Evolutionary conservation across 768 basidiomycete species (phyloP), one percentile per base, ranked within the genome.

Genomic region (Panus rudis): DNA sequence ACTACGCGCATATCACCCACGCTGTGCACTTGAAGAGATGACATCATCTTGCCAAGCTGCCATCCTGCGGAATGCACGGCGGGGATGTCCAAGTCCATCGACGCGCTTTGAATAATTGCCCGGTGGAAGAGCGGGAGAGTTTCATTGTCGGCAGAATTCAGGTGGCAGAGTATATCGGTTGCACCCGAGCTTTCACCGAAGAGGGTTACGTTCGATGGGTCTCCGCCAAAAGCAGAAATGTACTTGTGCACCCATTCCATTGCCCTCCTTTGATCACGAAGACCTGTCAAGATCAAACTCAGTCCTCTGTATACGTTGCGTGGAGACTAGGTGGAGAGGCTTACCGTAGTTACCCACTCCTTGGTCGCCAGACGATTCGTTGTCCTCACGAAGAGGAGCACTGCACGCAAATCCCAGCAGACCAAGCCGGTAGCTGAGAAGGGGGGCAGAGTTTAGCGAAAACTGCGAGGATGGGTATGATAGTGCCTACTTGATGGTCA

Each of bases 261-360:
- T 2, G 71, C 73, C 19, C 63, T 52, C 13, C 64, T 57, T 44
- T 70, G 64, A 41, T 65, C 64, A 20, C 60, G 57, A n/a, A 64
- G 58, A 43, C 59, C 54, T 56, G 16, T 8, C n/a, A n/a, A n/a
- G n/a, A n/a, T n/a, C n/a, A n/a, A n/a, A n/a, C n/a, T n/a, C n/a
- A n/a, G n/a, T n/a, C n/a, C n/a, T n/a, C n/a, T n/a, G n/a, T n/a
- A n/a, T 10, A 30, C 28, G 28, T 30, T n/a, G 28, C 28, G n/a
- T n/a, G 28, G 10, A 10, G 28, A n/a, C n/a, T 17, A 13, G 20
- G 17, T 38, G 42, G 6, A 48, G 10, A 26, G 40, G 62, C 72
- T 28, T 53, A 77, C 84, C 86, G 52, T 84, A 89, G 63, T 89
- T 89, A 8, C 85, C 86, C 14, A 79, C 76, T 14, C 85, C 86